Evolutionary conservation across 2,329 filamentous ascomycete species (phyloP).

Genomic region (Pleochaeta shiraiana): DNA sequence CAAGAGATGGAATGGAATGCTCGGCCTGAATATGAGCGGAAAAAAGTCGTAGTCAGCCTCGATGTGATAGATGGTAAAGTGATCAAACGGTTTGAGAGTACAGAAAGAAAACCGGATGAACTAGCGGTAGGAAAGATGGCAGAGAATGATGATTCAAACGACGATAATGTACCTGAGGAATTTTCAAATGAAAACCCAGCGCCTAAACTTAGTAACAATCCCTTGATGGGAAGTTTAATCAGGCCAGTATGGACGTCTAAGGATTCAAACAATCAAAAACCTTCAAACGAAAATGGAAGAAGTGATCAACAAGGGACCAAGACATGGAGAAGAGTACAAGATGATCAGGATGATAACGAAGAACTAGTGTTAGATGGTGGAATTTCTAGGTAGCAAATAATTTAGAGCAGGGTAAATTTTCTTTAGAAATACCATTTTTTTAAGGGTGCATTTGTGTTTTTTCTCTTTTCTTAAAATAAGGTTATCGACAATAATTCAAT

Average conservation of each 20-base stretch:
- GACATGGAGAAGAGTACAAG: slow-evolving; percentile 22
- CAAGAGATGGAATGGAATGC: slow-evolving; percentile 47
- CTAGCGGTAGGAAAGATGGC: background rate
- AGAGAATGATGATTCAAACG: slow-evolving; percentile 6
- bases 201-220: slow-evolving; percentile 18
- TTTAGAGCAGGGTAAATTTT: too few species aligned
- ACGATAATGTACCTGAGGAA: slow-evolving; percentile 8
- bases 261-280: slow-evolving; percentile 16
- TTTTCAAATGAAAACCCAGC: slow-evolving; percentile 5
- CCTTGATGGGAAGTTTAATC: slow-evolving; percentile 18
- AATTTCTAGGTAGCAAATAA: too few species aligned
- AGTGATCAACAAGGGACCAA: slow-evolving; percentile 6
- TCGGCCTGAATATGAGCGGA: slow-evolving; percentile 48
- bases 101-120: background rate
- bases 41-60: slow-evolving; percentile 43
- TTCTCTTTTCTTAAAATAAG: too few species aligned
- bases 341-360: slow-evolving; percentile 22
- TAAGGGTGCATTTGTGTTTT: too few species aligned
- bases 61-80: slow-evolving; percentile 44
- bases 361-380: slow-evolving; percentile 21
- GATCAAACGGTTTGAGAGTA: slow-evolving; percentile 15
- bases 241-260: slow-evolving; percentile 15
- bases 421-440: too few species aligned
- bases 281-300: slow-evolving; percentile 12
- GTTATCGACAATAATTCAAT: too few species aligned